Base-by-base conservation (phyloP, 163 green algal species). In the Coccomyxa subellipsoidea region DNA sequence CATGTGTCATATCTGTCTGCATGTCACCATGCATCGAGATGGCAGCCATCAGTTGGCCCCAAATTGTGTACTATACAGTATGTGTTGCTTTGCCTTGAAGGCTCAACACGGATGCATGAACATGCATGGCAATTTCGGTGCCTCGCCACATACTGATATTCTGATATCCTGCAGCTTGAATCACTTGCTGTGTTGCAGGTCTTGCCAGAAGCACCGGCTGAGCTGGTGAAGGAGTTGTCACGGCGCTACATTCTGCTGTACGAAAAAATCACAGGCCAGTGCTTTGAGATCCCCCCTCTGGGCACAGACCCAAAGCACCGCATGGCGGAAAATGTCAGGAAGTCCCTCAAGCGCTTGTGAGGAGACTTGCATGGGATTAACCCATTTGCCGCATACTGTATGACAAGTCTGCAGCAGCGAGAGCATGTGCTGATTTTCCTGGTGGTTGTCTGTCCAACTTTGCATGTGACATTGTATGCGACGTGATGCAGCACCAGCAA, bases 221-320 rank as follows among this genome's bases (percentile, higher is more conserved):
- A 98, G 80, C 90, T 99, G 38, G 92, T 98, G 25, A 73, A 66
- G 8, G 96, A 98, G 90, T 89, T 99, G 69, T 94, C 92, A 0
- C 88, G 92, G 54, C 89, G 97, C 7, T 99, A 99, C 90, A 91
- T 99, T 31, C 88, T 95, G 83, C 88, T 99, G 80, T 99, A 98
- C 83, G 94, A 99, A 88, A 92, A 80, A 27, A 99, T 99, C 87
- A 99, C 96, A 9, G 96, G 94, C 0, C 66, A 95, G 80, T 37
- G 77, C 8, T 98, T 99, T 23, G 21, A 34, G 27, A n/a, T 73
- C 27, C 66, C 66, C 21, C 8, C 31, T 23, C 66, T 73, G 47
- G 5, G 5, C 47, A 59, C 5, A 18, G 47, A 59, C 47, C 47
- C 47, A 1, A 59, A 59, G 47, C 47, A 59, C 15, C 47, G 47